Evolutionary conservation across 345 rosid genomes (phyloP), one percentile per base, ranked within the genome.

Genomic region (Erysimum cheiranthoides): DNA sequence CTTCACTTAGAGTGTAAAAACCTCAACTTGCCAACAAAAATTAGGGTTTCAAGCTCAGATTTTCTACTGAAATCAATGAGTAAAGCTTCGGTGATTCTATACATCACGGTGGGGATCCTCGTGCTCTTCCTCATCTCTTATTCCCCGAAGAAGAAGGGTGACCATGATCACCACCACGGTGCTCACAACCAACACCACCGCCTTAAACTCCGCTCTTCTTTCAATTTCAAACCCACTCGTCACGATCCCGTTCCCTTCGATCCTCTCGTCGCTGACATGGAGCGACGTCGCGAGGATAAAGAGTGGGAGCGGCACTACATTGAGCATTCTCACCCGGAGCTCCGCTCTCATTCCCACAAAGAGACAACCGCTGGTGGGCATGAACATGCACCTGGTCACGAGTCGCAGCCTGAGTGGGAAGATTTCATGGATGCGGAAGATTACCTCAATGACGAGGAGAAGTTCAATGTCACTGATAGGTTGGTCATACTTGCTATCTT

Each of bases 391-490:
- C 88, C 90, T 39, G 95, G 73, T 17, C 90, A 85, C 36, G 92
- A 89, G 79, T 58, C 89, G 1, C 97, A 93, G 78, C 97, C 98
- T 39, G 99, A 93, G 86, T 89, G 95, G 98, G 98, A 86, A 63
- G 96, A 90, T 68, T 93, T 90, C 82, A 83, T 89, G 85, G 86
- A 96, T 66, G 97, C 96, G 5, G 98, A 96, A 82, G 97, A 96
- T 80, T 93, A 87, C 75, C 82, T 96, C 83, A 96, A 96, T 32
- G 86, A 93, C 43, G 92, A 91, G 73, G 86, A 93, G 43, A 93
- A 82, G 77, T 93, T 93, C 83, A 96, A 93, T 79, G 82, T 96
- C 62, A 93, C 97, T n/a, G 76, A 77, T 54, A 91, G 99, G 97
- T 86, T 58, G 17, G 13, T 54, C 17, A 61, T 36, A 38, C 30